phyloP scores from a whole-genome alignment of 768 basidiomycete genomes.

The Termitomyces sp. region DNA sequence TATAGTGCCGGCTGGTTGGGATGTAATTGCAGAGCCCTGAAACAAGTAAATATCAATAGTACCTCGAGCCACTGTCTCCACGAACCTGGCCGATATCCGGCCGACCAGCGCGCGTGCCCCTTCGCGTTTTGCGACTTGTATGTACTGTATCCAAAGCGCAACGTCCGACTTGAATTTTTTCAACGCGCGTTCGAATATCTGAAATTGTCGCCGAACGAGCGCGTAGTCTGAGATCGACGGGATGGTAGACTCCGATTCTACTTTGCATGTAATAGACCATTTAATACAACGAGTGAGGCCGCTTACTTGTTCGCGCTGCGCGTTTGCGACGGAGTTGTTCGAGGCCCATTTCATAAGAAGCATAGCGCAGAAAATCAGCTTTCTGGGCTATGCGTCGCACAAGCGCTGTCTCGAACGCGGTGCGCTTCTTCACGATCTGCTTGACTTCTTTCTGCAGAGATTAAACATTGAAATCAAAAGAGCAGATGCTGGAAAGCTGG shows the following conservation, averaged over 20 bases:
- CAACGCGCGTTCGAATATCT: conserved; percentile 87
- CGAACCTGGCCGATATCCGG: conserved; percentile 76
- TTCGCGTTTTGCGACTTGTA: conserved; percentile 77
- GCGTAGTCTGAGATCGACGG: conserved; percentile 80
- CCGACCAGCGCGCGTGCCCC: conserved; percentile 77
- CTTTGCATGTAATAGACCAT: neutral
- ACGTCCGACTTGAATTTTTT: conserved; percentile 87
- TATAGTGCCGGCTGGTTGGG: conserved; percentile 75
- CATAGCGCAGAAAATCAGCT: conserved; percentile 85
- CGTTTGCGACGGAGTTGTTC: conserved; percentile 79
- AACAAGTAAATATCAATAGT: conserved; percentile 1
- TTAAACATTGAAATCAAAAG: conserved; percentile 10
- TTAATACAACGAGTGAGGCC: neutral
- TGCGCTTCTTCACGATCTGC: conserved; percentile 80
- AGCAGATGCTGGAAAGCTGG: conserved; percentile 4
- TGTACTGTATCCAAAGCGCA: conserved; percentile 85
- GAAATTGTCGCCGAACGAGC: conserved; percentile 77
- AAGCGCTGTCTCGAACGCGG: conserved; percentile 77
- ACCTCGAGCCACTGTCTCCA: neutral
- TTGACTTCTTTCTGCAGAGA: conserved; percentile 65
- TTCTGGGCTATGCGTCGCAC: conserved; percentile 83
- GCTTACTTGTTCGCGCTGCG: conserved; percentile 62
- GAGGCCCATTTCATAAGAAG: conserved; percentile 86
- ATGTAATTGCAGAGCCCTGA: conserved; percentile 85
- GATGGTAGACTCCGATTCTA: conserved; percentile 40